These are phyloP conservation scores for Elaeis guineensis DNA, from an alignment of 176 grass and related monocot species.

Conservation along the genomic window DNA sequence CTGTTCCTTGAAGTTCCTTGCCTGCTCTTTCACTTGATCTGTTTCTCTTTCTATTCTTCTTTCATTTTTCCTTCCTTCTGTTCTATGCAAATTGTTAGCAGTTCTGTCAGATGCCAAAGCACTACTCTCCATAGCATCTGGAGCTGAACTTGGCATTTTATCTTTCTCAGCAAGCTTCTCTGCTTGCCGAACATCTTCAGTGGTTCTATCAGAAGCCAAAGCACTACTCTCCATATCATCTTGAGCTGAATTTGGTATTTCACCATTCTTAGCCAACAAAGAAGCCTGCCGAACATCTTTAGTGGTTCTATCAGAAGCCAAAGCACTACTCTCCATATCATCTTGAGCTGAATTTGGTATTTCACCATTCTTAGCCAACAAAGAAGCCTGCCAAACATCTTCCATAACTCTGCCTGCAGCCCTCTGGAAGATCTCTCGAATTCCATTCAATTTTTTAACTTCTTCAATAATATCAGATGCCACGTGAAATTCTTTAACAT, in stretches of 20 bases:
- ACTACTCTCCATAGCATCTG: conserved; percentile 13
- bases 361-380: too few relatives aligned
- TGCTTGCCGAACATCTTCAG: too few relatives aligned
- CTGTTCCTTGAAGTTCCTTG: conserved; percentile 21
- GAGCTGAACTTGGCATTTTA: conserved; percentile 21
- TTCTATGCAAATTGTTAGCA: conserved; percentile 14
- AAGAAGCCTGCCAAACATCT: conserved; percentile 7
- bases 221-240: too few relatives aligned
- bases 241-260: too few relatives aligned
- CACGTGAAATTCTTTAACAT: too few relatives aligned
- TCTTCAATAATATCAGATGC: background rate
- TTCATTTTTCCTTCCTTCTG: conserved; percentile 29
- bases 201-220: too few relatives aligned
- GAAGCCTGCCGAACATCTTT: too few relatives aligned
- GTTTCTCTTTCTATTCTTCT: conserved; percentile 19
- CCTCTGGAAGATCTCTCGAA: conserved; percentile 11
- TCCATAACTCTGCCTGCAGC: background rate
- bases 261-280: conserved; percentile 1
- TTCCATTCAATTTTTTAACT: conserved; percentile 5
- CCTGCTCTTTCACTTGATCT: conserved; percentile 14
- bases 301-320: too few relatives aligned
- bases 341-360: too few relatives aligned
- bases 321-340: too few relatives aligned
- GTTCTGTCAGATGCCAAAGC: conserved; percentile 5
- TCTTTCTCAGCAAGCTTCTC: conserved; percentile 14